Evolutionary conservation across 148 eudicot species (phyloP), one percentile per base, ranked within the genome.

Genomic region (Persicaria tinctoria): DNA sequence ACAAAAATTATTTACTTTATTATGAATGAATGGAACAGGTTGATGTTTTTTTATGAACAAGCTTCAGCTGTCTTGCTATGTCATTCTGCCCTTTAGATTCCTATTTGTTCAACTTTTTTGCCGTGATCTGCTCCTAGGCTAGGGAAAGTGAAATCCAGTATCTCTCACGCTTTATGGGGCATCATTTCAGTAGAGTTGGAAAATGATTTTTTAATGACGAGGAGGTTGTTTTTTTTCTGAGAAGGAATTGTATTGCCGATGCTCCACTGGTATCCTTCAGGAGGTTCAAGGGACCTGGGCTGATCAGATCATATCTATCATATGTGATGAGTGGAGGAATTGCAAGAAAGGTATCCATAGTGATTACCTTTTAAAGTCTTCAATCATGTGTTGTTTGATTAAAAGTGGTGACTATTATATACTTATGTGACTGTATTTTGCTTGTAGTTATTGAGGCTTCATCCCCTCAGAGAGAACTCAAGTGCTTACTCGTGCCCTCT

Each of bases 311-410:
- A 75, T 90, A 69, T 82, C 84, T 53, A 85, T 92, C 75, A 79
- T 95, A 51, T 84, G 89, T 80, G 91, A 92, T 78, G 96, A 95
- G 83, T 95, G 98, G 98, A 89, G 87, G 74, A 95, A 86, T 77
- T 95, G 97, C 87, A 95, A 95, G 87, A 87, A 87, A 89, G 97
- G 98, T 95, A 84, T 73, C 72, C 56, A 18, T 73, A 78, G 18
- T 75, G 14, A 75, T 57, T 11, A 57, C 17, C 48, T 32, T 32
- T 32, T 32, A 32, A 41, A 53, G 57, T 48, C 27, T 46, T 18
- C 2, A 64, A 51, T 18, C 46, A 11, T 69, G 44, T 23, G 49
- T 49, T 5, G 27, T 71, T 32, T 59, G 49, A 16, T 75, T 76
- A 16, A 54, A 75, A 71, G 75, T 45, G 12, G 54, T 69, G 56